Evolutionary conservation across 164 flowering plant species (phyloP).

Genomic region (Echeveria elegans): DNA sequence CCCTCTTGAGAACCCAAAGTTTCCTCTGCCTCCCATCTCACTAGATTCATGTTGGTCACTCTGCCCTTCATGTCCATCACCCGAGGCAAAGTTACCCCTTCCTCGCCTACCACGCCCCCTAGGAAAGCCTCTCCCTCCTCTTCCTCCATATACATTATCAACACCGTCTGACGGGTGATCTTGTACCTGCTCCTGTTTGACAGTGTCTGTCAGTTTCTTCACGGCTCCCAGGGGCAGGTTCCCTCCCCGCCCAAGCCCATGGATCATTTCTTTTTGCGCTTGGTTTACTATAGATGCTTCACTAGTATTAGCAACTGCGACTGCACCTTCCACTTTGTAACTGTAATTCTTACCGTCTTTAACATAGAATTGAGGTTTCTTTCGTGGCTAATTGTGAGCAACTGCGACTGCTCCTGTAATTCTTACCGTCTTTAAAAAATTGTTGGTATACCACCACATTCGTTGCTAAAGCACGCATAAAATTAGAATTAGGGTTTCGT

Average conservation of each 20-base stretch:
- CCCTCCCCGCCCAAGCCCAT: slow-evolving; percentile 94
- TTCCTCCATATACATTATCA: slow-evolving; percentile 25
- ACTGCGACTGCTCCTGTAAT: no score
- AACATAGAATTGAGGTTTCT: slow-evolving; percentile 80
- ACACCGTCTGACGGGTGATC: slow-evolving; percentile 22
- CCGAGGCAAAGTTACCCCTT: slow-evolving; percentile 8
- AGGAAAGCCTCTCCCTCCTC: slow-evolving; percentile 35
- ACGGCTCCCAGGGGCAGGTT: slow-evolving; percentile 73
- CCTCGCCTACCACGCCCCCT: slow-evolving; percentile 14
- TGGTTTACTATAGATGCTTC: slow-evolving; percentile 61
- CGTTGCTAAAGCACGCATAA: no score
- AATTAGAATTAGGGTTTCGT: no score
- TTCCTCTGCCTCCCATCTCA: background rate
- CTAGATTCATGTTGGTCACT: background rate
- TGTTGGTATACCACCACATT: no score
- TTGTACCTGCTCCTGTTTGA: slow-evolving; percentile 18
- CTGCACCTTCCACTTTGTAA: slow-evolving; percentile 81
- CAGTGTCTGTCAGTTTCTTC: slow-evolving; percentile 28
- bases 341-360: slow-evolving; percentile 98
- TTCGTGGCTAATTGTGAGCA: no score
- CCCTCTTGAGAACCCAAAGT: slow-evolving; percentile 12
- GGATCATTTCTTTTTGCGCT: slow-evolving; percentile 55
- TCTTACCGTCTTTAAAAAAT: no score
- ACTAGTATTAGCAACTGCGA: slow-evolving; percentile 54
- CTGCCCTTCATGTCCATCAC: background rate